Percentiles rank a stretch among this genome's conserved stretches.
These are phyloP conservation scores for Xylariaceae sp. DNA, from an alignment of 2,329 filamentous ascomycete species.

Conservation along the genomic window DNA sequence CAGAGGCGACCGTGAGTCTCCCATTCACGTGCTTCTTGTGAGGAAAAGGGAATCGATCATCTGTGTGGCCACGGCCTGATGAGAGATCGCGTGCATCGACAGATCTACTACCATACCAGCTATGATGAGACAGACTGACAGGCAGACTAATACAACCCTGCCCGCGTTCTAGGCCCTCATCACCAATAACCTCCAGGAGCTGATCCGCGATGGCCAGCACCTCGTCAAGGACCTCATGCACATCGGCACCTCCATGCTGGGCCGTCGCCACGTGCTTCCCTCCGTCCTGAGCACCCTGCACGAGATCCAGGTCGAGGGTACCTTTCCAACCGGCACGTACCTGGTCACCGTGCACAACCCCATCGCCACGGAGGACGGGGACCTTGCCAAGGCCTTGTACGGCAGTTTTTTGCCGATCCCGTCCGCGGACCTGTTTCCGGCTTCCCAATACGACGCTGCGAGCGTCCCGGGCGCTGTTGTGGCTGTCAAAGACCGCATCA, in stretches of 20 bases:
- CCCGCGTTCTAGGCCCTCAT: conserved; percentile 60
- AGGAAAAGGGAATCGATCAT: not conserved
- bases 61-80: not conserved
- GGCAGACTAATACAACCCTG: conserved; percentile 3
- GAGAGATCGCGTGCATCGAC: not conserved
- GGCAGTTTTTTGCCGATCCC: conserved; percentile 86
- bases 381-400: conserved; percentile 81
- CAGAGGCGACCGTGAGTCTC: conserved; percentile 70
- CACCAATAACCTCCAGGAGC: conserved; percentile 84
- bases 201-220: conserved; percentile 94
- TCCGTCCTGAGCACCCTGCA: conserved; percentile 72
- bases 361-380: conserved; percentile 77
- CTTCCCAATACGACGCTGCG: conserved; percentile 59
- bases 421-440: conserved; percentile 59
- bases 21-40: conserved; percentile 8
- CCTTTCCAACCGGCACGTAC: conserved; percentile 85
- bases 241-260: conserved; percentile 85
- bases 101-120: not conserved
- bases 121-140: not conserved
- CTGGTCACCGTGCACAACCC: conserved; percentile 92
- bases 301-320: conserved; percentile 90
- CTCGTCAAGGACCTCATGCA: conserved; percentile 90
- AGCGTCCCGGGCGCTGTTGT: conserved; percentile 77
- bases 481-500: conserved; percentile 60
- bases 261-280: conserved; percentile 83